Percentiles rank a stretch among this genome's conserved stretches.
Conservation (phyloP, 176 grass and related monocot species). For the Triticum monococcum region DNA sequence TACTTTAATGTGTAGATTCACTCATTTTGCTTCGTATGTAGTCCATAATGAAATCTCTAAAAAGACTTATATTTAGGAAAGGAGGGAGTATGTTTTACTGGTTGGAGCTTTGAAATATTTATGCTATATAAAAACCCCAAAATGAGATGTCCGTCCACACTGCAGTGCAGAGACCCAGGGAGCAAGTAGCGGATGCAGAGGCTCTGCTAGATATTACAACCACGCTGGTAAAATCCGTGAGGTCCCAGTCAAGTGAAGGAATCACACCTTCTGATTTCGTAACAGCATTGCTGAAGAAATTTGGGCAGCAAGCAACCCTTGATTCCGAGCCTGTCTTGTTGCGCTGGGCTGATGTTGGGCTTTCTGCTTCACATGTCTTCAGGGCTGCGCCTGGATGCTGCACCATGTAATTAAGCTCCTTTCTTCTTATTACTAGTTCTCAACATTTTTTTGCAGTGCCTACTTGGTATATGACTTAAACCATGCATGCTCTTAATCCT, state of each 20-base stretch:
- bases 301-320: slow-evolving; percentile 45
- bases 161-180: slow-evolving; percentile 89
- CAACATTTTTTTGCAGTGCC: not conserved
- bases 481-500: slow-evolving; percentile 7
- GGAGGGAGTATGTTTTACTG: not conserved
- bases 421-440: not conserved
- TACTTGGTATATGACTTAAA: slow-evolving; percentile 7
- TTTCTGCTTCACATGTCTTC: slow-evolving; percentile 58
- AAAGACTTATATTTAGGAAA: too few relatives aligned
- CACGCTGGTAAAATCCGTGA: slow-evolving; percentile 74
- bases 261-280: slow-evolving; percentile 83
- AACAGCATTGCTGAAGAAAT: slow-evolving; percentile 66
- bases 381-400: slow-evolving; percentile 60
- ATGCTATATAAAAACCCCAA: not conserved
- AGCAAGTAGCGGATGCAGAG: slow-evolving; percentile 95
- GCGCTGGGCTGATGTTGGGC: slow-evolving; percentile 62
- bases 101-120: not conserved
- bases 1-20: too few relatives aligned
- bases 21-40: too few relatives aligned
- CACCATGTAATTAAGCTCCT: slow-evolving; percentile 73
- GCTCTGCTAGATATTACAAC: slow-evolving; percentile 79
- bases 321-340: slow-evolving; percentile 46
- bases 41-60: too few relatives aligned
- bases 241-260: slow-evolving; percentile 80
- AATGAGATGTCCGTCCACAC: not conserved